Base-by-base conservation (phyloP, 2,329 filamentous ascomycete species). In the Cladophialophora exuberans region DNA sequence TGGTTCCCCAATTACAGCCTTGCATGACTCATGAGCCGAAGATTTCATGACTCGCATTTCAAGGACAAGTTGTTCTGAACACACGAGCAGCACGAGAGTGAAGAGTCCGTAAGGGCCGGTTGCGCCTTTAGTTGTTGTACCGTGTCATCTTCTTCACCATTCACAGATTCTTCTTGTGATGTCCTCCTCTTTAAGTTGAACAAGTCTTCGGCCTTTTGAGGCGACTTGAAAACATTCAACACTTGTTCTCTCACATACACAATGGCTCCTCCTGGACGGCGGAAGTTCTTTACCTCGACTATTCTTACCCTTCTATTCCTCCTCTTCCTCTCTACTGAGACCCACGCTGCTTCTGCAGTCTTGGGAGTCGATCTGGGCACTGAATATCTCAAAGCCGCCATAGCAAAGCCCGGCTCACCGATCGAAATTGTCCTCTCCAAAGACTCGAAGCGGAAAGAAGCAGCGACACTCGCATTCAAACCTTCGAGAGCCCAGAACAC, bases 391-490 rank as follows among this genome's bases (percentile, higher is more conserved):
- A 99, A 97, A 78, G 93, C 93, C 23, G 86, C 89, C 11, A 83
- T 99, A 36, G 93, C 99, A 59, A 97, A 97, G 76, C 94, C 94
- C 2, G 94, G 94, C 58, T 93, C 96, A 48, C 94, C 94, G 9
- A 89, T 99, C 70, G 94, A 99, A 64, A 97, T 99, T 63, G 93
- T 99, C 71, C 83, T 97, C 53, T 97, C 92, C 25, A 99, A 97
- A 72, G 94, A 99, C 76, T 97, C 94, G 25, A 89, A 96, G 73
- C 88, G 94, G 69, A 99, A 99, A 79, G 94, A 99, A 72, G 83
- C 83, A 20, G 90, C 92, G 1, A 92, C 91, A 36, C 85, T 99
- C 64, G 88, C 90, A 38, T 97, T 99, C 78, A 97, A 99, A 76
- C 90, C 92, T 31, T 80, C 84, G n/a, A 83, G 83, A 65, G 77